A percentile compares a stretch with the other conserved stretches of the same genome.
Conservation (phyloP, 23 red algal genomes). For the Gracilaria gracilis region DNA sequence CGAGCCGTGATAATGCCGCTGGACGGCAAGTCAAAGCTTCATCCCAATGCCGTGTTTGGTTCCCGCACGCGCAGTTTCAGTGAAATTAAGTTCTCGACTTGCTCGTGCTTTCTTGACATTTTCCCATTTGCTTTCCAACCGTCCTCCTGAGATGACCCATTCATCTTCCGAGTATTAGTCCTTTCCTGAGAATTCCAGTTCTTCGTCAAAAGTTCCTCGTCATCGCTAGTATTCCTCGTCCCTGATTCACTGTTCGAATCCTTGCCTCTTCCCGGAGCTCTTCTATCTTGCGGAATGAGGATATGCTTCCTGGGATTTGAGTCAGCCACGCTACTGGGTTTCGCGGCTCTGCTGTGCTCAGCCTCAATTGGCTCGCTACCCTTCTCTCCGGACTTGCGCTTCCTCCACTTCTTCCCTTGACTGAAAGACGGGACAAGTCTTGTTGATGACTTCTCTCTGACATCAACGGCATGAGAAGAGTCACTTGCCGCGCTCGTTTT, state of each 20-base stretch:
- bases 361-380: neutral
- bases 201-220: neutral
- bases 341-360: neutral
- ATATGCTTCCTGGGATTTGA: neutral
- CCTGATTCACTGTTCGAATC: neutral
- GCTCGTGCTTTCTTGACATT: neutral
- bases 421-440: neutral
- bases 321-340: no score
- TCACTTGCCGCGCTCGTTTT: neutral
- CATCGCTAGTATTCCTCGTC: neutral
- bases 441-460: neutral
- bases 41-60: constrained; percentile 4
- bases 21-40: neutral
- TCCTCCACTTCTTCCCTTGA: constrained; percentile 15
- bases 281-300: neutral
- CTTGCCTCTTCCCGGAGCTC: neutral
- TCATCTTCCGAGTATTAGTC: neutral
- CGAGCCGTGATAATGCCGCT: neutral
- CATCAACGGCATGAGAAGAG: neutral
- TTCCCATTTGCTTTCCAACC: constrained; percentile 12
- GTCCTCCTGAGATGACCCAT: neutral
- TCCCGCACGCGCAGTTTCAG: constrained; percentile 1
- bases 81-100: neutral
- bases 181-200: neutral
- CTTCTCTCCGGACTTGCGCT: neutral